Base-by-base conservation (phyloP, 176 grass and related monocot genomes). In the Melocanna baccifera region DNA sequence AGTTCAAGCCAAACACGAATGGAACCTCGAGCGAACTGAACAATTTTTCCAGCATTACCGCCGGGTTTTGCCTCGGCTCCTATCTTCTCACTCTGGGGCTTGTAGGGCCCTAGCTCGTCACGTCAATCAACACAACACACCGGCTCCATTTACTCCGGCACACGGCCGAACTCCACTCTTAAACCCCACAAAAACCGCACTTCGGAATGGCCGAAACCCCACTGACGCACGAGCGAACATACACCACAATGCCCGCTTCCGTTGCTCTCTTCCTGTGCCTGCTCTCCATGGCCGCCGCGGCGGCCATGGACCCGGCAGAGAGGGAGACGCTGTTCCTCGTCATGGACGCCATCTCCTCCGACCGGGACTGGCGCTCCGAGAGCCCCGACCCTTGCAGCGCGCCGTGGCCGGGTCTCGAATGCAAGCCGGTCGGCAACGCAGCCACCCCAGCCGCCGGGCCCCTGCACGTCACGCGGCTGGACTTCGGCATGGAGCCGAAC, bases 291-390 rank as follows among this genome's bases (percentile, higher is more conserved):
- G 53, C 86, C 13, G 48, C 77, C 14, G 73, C 73, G 1, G 66
- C 79, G 46, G 63, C 78, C 65, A 91, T 96, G 96, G 89, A 90
- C 55, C 26, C 83, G 1, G 39, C 71, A 15, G 93, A 98, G 88
- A 86, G 46, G 77, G 91, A 96, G 80, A 89, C 89, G 61, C 84
- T 96, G 25, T 92, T 96, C 86, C 81, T 71, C 52, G 88, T 98
- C 40, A 98, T 98, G 96, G 93, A 92, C 23, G 77, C 89, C 63
- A 84, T 96, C 78, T 98, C 96, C 42, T 94, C 93, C n/a, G 93
- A 98, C 86, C 85, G 91, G 9, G 89, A 87, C 76, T 98, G 96
- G 96, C 79, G 93, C 57, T 59, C 78, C 68, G 92, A 92, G 83
- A 94, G 85, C 87, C 96, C 88, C 15, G 89, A 98, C 57, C 96